A percentile compares a stretch with the other conserved stretches of the same genome.
These are phyloP conservation scores for Pseudogymnoascus sp. DNA, from an alignment of 2,329 filamentous ascomycete species.

Conservation along the genomic window DNA sequence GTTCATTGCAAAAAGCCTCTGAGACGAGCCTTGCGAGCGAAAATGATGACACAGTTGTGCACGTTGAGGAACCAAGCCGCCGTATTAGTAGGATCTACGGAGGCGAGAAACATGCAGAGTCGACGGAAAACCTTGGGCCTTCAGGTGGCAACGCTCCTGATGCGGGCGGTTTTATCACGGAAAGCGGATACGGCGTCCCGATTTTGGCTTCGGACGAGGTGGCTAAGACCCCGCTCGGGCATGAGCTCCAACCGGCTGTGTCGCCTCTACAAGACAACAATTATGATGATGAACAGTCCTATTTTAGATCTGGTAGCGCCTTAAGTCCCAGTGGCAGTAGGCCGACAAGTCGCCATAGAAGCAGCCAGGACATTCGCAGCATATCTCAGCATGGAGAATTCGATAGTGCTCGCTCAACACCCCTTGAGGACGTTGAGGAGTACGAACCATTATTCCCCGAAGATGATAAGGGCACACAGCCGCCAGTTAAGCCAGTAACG, in stretches of 20 bases:
- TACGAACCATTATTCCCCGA: conserved; percentile 93
- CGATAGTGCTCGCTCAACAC: conserved; percentile 44
- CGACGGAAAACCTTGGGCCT: conserved; percentile 42
- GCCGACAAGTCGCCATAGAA: conserved; percentile 54
- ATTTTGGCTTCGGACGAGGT: conserved; percentile 88
- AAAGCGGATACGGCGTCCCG: conserved; percentile 60
- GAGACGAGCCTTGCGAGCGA: conserved; percentile 36
- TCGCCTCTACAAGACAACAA: conserved; percentile 61
- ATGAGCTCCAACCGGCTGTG: conserved; percentile 70
- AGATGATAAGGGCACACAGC: conserved; percentile 51
- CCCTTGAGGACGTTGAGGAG: conserved; percentile 80
- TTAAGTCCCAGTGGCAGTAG: conserved; percentile 29
- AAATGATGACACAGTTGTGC: conserved; percentile 54
- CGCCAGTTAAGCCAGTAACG: conserved; percentile 29
- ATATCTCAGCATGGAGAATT: conserved; percentile 8
- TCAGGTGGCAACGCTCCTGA: conserved; percentile 35
- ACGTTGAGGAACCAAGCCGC: conserved; percentile 60
- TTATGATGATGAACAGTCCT: conserved; percentile 46
- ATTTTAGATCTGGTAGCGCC: conserved; percentile 39
- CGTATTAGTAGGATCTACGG: conserved; percentile 38
- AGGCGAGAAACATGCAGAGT: conserved; percentile 30
- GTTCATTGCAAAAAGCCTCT: conserved; percentile 26
- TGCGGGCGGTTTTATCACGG: conserved; percentile 43
- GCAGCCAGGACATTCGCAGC: conserved; percentile 49
- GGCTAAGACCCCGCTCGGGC: conserved; percentile 57